phyloP scores from a whole-genome alignment of 2,329 filamentous ascomycete genomes.

The Aspergillus ibericus region DNA sequence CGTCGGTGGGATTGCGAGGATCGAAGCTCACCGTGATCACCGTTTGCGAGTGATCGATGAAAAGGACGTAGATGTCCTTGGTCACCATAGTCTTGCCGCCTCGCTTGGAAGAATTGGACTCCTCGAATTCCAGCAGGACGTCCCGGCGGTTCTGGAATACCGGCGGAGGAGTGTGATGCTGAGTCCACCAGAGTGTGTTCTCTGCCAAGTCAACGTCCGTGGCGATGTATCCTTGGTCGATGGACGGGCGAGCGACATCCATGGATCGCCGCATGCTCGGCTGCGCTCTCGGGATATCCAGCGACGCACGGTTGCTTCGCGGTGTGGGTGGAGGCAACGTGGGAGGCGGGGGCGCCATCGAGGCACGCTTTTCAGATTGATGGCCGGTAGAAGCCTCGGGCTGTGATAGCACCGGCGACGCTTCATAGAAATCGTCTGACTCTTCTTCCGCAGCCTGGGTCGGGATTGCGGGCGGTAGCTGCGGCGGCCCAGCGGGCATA shows the following conservation, averaged over 20 bases:
- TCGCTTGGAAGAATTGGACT: slow-evolving; percentile 67
- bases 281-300: slow-evolving; percentile 61
- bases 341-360: slow-evolving; percentile 50
- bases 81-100: slow-evolving; percentile 71
- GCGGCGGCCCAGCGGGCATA: slow-evolving; percentile 20
- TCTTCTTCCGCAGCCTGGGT: slow-evolving; percentile 34
- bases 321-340: slow-evolving; percentile 41
- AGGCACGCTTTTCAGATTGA: slow-evolving; percentile 42
- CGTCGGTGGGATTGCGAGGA: slow-evolving; percentile 69
- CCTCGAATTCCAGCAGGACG: slow-evolving; percentile 77
- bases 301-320: slow-evolving; percentile 57
- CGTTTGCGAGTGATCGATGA: slow-evolving; percentile 95
- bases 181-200: slow-evolving; percentile 82
- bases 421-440: slow-evolving; percentile 50
- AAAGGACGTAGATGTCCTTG: slow-evolving; percentile 83
- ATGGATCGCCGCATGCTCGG: slow-evolving; percentile 62
- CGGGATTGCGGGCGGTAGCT: slow-evolving; percentile 22
- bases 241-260: slow-evolving; percentile 71
- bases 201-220: slow-evolving; percentile 78
- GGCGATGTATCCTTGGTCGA: slow-evolving; percentile 81
- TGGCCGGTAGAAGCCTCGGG: slow-evolving; percentile 31
- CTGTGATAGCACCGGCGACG: slow-evolving; percentile 41
- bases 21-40: slow-evolving; percentile 80
- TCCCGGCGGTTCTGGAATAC: slow-evolving; percentile 80
- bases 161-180: slow-evolving; percentile 75